Percentiles rank a stretch among this genome's conserved stretches.
Conservation (phyloP, 1,284 basidiomycete genomes). For the Ustilago cynodontis region DNA sequence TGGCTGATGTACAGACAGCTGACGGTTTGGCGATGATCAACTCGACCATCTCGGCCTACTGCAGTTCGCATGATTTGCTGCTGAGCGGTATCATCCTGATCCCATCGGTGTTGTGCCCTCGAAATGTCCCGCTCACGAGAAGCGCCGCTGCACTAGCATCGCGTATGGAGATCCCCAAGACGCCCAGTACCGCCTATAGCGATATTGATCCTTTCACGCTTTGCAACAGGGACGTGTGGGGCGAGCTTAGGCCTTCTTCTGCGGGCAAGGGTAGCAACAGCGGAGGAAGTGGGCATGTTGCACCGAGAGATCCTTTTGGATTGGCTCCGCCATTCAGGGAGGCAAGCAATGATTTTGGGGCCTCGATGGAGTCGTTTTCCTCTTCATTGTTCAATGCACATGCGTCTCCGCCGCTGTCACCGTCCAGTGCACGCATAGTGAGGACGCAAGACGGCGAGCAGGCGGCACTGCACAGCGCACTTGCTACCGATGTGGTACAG, state of each 20-base stretch:
- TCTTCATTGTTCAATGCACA: slow-evolving; percentile 28
- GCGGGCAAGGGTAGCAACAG: not conserved
- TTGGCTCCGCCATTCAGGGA: slow-evolving; percentile 34
- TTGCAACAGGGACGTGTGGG: slow-evolving; percentile 37
- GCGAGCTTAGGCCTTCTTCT: slow-evolving; percentile 18
- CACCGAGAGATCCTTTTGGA: slow-evolving; percentile 31
- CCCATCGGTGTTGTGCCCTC: slow-evolving; percentile 49
- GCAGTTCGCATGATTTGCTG: slow-evolving; percentile 48
- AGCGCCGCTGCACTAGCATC: slow-evolving; percentile 15
- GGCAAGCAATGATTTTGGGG: slow-evolving; percentile 1
- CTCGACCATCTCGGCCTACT: slow-evolving; percentile 56
- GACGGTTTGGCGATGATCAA: slow-evolving; percentile 52
- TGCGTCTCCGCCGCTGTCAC: slow-evolving; percentile 45
- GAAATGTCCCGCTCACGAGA: slow-evolving; percentile 36
- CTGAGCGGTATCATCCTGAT: slow-evolving; percentile 52
- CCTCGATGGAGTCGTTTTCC: slow-evolving; percentile 33
- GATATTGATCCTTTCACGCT: slow-evolving; percentile 43
- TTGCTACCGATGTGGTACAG: slow-evolving; percentile 52
- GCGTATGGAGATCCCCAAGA: slow-evolving; percentile 20
- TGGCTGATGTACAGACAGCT: slow-evolving; percentile 45
- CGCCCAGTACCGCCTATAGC: slow-evolving; percentile 34
- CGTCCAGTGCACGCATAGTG: slow-evolving; percentile 27
- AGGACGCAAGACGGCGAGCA: slow-evolving; percentile 41
- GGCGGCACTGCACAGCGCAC: slow-evolving; percentile 38
- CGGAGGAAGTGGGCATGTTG: not conserved